Base-by-base conservation (phyloP, 768 basidiomycete genomes). In the Suillus plorans region DNA sequence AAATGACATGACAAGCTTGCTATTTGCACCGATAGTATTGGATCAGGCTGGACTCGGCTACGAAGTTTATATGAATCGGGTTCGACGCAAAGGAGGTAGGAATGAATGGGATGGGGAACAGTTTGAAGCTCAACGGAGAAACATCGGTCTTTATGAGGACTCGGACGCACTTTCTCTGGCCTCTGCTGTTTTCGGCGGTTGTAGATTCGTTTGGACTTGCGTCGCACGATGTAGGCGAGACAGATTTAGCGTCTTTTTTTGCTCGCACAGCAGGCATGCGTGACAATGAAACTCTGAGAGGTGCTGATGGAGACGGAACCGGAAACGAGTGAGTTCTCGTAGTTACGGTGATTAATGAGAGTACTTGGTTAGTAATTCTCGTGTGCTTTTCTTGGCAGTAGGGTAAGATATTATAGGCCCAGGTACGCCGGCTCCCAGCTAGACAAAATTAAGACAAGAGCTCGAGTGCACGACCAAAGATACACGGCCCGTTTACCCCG, bases 111-210 rank as follows among this genome's bases (percentile, higher is more conserved):
- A 68, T 41, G 41, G 37, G 20, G 20, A 52, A 37, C 36, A 18
- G 13, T 50, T 59, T 44, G 50, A 65, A 65, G 63, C 76, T 72
- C 70, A 47, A 72, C 85, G 87, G 86, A 80, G 80, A 85, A 88
- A 84, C 69, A 63, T 85, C 86, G 69, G 71, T 39, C 83, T 82
- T 73, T 76, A 81, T 80, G 74, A 65, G 62, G 65, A 86, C 89
- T 78, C 79, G 62, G 65, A 86, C 89, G 78, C 79, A 91, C 89
- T 91, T 91, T 86, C 89, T 84, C 82, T 90, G 91, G 80, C 82
- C 84, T 80, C 87, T 90, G 81, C 82, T 86, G 78, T 84, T 88
- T 83, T 89, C 87, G 84, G 85, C 74, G 75, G 77, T 72, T 69
- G 79, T 74, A 22, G 45, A 41, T 76, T 85, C 84, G 80, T 84